Evolutionary conservation across 164 flowering plant genomes (phyloP), one percentile per base, ranked within the genome.

Genomic region (Aristolochia contorta): DNA sequence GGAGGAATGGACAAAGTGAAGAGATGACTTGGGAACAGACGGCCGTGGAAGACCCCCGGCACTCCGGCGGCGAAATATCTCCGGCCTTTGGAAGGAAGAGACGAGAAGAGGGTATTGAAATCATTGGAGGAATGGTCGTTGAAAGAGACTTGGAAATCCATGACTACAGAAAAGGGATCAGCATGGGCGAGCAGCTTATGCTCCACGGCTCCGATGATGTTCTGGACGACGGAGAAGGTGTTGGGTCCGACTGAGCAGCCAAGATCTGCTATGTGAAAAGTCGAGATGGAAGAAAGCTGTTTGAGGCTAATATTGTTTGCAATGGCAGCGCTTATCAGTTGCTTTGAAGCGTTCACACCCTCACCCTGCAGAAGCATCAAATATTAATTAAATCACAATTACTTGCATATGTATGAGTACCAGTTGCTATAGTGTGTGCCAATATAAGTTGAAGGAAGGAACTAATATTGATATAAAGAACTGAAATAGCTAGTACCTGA

Each of bases 171-270:
- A 12, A 5, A 37, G 43, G 43, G 7, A 37, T 45, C 27, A n/a
- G n/a, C n/a, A 33, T 1, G 22, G 6, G 56, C 6, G 22, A 59
- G 10, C 20, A 23, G 24, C 37, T 37, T 37, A 10, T 37, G 43
- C 7, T 43, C 53, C 4, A 68, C 16, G 32, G 72, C 64, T 1
- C 59, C 64, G 0, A 56, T 54, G 12, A 68, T 48, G 52, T 16
- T 61, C 12, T 65, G 67, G 6, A 69, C 49, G 2, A 49, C 57
- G 21, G 33, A 32, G 46, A 68, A 65, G 13, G 72, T 65, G 56
- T 72, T 72, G 37, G 62, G 67, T 20, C 73, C 73, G 6, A 58
- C 43, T 16, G 76, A 68, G 47, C 76, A 72, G 19, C 76, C 72
- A 6, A 69, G 54, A 24, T 70, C 71, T 1, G 63, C 69, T 19